These are phyloP conservation scores for Mucor piriformis DNA, from an alignment of 371 early-diverging fungal genomes.

Conservation along the genomic window DNA sequence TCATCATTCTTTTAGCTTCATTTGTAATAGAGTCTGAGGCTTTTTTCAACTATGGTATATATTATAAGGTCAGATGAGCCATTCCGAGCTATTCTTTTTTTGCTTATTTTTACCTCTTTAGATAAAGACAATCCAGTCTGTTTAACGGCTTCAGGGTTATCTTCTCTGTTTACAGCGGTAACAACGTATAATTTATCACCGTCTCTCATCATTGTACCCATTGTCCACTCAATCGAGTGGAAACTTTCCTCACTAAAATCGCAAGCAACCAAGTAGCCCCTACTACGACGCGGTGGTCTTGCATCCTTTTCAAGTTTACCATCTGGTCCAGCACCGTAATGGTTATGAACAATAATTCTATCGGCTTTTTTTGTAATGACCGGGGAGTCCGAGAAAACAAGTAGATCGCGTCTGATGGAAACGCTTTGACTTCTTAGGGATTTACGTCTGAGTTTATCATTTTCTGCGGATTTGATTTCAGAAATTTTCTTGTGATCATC, in stretches of 20 bases:
- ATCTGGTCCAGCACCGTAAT: slow-evolving; percentile 30
- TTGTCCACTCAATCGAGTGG: slow-evolving; percentile 58
- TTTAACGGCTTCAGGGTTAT: slow-evolving; percentile 38
- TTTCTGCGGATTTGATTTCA: background rate
- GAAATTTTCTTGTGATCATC: background rate
- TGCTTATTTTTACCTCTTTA: slow-evolving; percentile 22
- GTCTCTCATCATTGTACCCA: slow-evolving; percentile 60
- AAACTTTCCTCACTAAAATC: slow-evolving; percentile 50
- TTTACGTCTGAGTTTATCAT: background rate
- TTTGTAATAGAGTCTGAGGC: slow-evolving; percentile 36
- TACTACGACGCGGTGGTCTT: slow-evolving; percentile 8
- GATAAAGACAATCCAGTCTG: slow-evolving; percentile 28
- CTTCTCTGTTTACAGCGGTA: slow-evolving; percentile 51
- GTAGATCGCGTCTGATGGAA: slow-evolving; percentile 14
- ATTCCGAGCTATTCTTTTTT: background rate
- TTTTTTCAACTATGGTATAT: slow-evolving; percentile 25
- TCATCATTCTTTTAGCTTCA: slow-evolving; percentile 32
- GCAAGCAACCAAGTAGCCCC: slow-evolving; percentile 44
- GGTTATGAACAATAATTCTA: slow-evolving; percentile 24
- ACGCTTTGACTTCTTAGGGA: slow-evolving; percentile 20
- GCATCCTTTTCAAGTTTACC: slow-evolving; percentile 10
- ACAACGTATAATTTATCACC: slow-evolving; percentile 58
- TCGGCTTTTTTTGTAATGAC: slow-evolving; percentile 15
- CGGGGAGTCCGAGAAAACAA: slow-evolving; percentile 34
- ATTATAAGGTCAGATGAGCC: background rate